Evolutionary conservation across 345 rosid genomes (phyloP).

Genomic region (Euphorbia lathyris): DNA sequence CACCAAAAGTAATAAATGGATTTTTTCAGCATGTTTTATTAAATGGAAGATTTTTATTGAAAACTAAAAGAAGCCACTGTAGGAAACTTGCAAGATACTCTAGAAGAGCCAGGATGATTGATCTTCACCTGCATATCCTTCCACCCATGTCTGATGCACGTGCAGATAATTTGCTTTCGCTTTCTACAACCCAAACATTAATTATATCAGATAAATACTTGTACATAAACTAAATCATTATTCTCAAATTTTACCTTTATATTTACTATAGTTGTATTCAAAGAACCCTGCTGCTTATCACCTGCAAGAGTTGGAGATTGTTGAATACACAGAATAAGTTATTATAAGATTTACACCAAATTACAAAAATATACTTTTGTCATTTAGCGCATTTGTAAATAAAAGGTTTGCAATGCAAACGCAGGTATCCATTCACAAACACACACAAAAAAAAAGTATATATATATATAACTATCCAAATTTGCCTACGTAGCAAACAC

Average conservation of each 20-base stretch:
- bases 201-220: background rate
- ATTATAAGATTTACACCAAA: no score
- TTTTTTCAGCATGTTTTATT: background rate
- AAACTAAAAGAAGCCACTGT: background rate
- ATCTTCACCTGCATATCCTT: conserved; percentile 44
- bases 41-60: background rate
- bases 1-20: background rate
- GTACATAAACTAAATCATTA: background rate
- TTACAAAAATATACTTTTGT: no score
- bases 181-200: conserved; percentile 38
- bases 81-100: background rate
- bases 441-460: no score
- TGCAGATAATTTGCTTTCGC: conserved; percentile 49
- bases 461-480: no score
- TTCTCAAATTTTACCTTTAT: conserved; percentile 43
- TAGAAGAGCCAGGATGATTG: conserved; percentile 41
- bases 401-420: no score
- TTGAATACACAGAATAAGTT: no score
- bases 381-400: no score
- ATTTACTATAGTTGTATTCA: conserved; percentile 45
- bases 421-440: no score
- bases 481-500: no score
- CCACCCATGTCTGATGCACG: conserved; percentile 70
- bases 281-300: conserved; percentile 55
- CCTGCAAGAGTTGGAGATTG: conserved; percentile 35